A percentile compares a stretch with the other conserved stretches of the same genome.
phyloP scores from a whole-genome alignment of 345 rosid species.

The Eutrema yunnanense region DNA sequence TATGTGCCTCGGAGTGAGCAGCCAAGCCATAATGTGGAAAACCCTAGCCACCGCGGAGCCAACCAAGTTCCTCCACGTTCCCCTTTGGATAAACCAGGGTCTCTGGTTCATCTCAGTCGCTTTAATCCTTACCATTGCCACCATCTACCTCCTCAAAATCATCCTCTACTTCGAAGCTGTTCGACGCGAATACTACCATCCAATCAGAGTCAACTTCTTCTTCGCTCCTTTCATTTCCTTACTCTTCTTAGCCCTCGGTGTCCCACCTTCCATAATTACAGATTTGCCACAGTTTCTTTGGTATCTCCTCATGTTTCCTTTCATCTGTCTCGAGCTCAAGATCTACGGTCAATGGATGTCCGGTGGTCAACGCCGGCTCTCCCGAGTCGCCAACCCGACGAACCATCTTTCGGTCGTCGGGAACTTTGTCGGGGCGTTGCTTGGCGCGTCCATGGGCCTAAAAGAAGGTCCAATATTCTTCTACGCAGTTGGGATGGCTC shows the following conservation, averaged over 20 bases:
- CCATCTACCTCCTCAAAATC: slow-evolving; percentile 51
- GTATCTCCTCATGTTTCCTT: slow-evolving; percentile 76
- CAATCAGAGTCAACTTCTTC: slow-evolving; percentile 79
- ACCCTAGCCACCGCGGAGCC: slow-evolving; percentile 53
- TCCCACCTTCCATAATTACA: slow-evolving; percentile 43
- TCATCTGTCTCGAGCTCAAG: slow-evolving; percentile 66
- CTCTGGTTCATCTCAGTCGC: slow-evolving; percentile 60
- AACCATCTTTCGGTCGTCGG: slow-evolving; percentile 79
- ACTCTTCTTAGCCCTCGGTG: slow-evolving; percentile 65
- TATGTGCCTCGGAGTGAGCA: slow-evolving; percentile 82
- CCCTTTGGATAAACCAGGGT: slow-evolving; percentile 32
- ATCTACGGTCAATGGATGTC: slow-evolving; percentile 96
- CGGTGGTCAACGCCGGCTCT: slow-evolving; percentile 74
- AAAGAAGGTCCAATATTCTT: slow-evolving; percentile 84
- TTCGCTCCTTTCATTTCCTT: slow-evolving; percentile 85
- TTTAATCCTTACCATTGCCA: slow-evolving; percentile 35
- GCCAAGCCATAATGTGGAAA: slow-evolving; percentile 88
- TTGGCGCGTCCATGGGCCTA: slow-evolving; percentile 77
- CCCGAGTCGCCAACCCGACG: slow-evolving; percentile 79
- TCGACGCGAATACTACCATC: slow-evolving; percentile 80
- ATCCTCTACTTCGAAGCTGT: slow-evolving; percentile 74
- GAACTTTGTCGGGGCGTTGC: slow-evolving; percentile 77
- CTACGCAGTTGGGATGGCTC: slow-evolving; percentile 75
- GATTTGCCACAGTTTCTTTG: slow-evolving; percentile 45
- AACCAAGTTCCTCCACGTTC: slow-evolving; percentile 58